phyloP scores from a whole-genome alignment of 31 red algal genomes.

The Odonthalia washingtoniensis region DNA sequence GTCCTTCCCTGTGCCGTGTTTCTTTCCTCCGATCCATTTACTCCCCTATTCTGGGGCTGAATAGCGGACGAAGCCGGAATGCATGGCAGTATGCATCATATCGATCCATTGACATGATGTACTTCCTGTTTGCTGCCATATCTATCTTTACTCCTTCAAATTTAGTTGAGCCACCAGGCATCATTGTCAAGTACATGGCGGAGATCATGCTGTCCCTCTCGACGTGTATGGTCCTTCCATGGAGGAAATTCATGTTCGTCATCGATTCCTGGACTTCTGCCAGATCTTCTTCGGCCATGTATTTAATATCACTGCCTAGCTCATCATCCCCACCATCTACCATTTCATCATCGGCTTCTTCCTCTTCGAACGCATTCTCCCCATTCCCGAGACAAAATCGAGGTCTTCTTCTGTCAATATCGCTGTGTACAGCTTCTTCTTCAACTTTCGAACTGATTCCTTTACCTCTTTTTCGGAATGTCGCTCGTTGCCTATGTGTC shows the following conservation, averaged over 20 bases:
- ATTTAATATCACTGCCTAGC: background rate
- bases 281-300: background rate
- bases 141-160: background rate
- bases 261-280: background rate
- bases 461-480: background rate
- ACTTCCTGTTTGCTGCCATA: background rate
- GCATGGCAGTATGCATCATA: background rate
- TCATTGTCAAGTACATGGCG: background rate
- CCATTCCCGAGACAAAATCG: background rate
- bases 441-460: background rate
- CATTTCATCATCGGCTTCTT: background rate
- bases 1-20: background rate
- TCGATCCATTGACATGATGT: background rate
- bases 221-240: background rate
- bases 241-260: background rate
- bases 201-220: background rate
- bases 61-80: background rate
- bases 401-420: background rate
- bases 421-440: background rate
- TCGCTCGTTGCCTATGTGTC: background rate
- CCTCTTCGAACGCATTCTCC: background rate
- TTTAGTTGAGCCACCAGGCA: background rate
- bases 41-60: background rate
- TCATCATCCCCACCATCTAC: background rate
- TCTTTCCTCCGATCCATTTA: background rate